Evolutionary conservation across 768 basidiomycete species (phyloP), one percentile per base, ranked within the genome.

Genomic region (Inosperma sp.): DNA sequence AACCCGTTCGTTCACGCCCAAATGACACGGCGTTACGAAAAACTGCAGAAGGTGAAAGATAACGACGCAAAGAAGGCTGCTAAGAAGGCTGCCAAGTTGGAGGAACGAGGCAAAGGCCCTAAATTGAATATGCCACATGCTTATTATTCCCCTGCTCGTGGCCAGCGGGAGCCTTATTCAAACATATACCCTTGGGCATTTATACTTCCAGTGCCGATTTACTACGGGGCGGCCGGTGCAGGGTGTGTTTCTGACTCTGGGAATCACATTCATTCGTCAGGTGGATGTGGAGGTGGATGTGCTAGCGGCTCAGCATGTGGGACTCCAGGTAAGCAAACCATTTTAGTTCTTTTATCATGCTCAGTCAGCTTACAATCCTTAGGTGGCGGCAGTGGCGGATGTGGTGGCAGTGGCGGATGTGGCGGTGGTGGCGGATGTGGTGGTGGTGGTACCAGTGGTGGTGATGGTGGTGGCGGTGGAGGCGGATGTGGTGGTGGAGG

Each of bases 151-250:
- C 27, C 14, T 43, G 22, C 3, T 17, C 17, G 25, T 30, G 22
- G 8, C 25, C 13, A 48, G 21, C 17, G 5, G 26, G 25, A 13
- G 5, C n/a, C 12, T 30, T 7, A 25, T 37, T 48, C n/a, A 16
- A 13, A 29, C 21, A 25, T 47, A 7, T 45, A n/a, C 31, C 56
- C 26, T 48, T 41, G 9, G 21, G 68, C 73, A 35, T 77, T 76
- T 53, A 59, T 77, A 22, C 33, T 64, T 6, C 67, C 68, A 3
- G 65, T 75, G 33, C 73, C 75, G 52, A 37, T 72, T 31, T 67
- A 62, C 44, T 64, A 53, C 17, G 47, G 36, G 14, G 16, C 40
- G 14, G 33, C 23, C 30, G 43, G 25, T n/a, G 55, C 47, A 17
- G 68, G 62, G 14, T 69, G 64, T 48, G 65, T 58, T 5, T 56